Conservation (phyloP, 768 basidiomycete genomes). For the Paxillus involutus region DNA sequence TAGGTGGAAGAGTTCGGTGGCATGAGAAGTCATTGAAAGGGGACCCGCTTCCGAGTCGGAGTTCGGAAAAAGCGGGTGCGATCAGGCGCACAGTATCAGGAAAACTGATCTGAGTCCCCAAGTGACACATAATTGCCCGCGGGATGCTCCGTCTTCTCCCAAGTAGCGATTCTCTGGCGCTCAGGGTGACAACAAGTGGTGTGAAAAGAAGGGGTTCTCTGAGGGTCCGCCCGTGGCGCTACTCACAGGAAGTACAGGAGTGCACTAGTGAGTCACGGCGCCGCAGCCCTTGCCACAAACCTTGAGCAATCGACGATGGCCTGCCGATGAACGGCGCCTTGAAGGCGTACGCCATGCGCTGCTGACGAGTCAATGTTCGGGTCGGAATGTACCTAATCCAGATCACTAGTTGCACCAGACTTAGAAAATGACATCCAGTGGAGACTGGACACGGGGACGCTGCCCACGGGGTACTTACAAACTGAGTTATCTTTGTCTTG, state of each 20-base stretch:
- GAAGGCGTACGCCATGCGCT: background rate
- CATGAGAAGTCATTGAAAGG: background rate
- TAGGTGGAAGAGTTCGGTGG: background rate
- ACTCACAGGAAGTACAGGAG: background rate
- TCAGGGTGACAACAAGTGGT: background rate
- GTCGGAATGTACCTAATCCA: background rate
- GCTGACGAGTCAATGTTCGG: background rate
- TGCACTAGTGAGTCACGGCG: too few species aligned
- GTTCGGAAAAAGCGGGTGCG: conserved; percentile 1
- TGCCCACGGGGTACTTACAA: conserved; percentile 7
- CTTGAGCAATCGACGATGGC: background rate
- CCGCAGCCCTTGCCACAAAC: background rate
- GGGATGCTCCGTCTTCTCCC: background rate
- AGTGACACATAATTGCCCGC: background rate
- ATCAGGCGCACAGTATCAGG: background rate
- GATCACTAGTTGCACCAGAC: background rate
- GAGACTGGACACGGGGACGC: conserved; percentile 1
- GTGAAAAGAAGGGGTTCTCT: background rate
- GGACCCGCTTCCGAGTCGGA: background rate
- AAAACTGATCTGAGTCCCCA: background rate
- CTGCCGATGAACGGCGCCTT: background rate
- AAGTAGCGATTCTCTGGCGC: background rate
- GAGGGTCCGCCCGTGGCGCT: background rate
- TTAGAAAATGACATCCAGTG: background rate
- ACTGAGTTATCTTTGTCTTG: conserved; percentile 1